phyloP scores from a whole-genome alignment of 1,284 basidiomycete genomes.

The Malassezia psittaci region DNA sequence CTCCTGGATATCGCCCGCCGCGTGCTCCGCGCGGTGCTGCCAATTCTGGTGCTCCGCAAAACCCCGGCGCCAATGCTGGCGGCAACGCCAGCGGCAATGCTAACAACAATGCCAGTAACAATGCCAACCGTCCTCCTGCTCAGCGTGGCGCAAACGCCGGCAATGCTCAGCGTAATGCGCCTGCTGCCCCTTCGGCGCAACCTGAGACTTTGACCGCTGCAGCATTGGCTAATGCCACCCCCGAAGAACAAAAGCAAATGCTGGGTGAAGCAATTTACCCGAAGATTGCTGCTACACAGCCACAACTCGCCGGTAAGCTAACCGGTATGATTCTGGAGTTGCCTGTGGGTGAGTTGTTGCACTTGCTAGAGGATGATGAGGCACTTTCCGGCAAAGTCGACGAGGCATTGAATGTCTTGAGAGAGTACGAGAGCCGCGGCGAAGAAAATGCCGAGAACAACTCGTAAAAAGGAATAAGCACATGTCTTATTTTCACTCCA shows the following conservation, averaged over 20 bases:
- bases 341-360: slow-evolving; percentile 44
- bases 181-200: slow-evolving; percentile 20
- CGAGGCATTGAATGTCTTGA: slow-evolving; percentile 46
- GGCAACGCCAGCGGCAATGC: not conserved
- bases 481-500: not conserved
- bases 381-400: slow-evolving; percentile 44
- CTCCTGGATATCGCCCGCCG: slow-evolving; percentile 41
- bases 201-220: slow-evolving; percentile 40
- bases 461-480: slow-evolving; percentile 1
- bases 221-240: slow-evolving; percentile 45
- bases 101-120: too few relatives aligned
- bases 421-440: slow-evolving; percentile 43
- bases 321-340: slow-evolving; percentile 48
- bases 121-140: slow-evolving; percentile 10
- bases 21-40: slow-evolving; percentile 38
- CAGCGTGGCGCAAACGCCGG: slow-evolving; percentile 23
- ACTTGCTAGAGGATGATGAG: slow-evolving; percentile 45
- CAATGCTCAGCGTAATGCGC: slow-evolving; percentile 20
- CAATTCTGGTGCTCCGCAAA: slow-evolving; percentile 28
- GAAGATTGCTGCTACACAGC: slow-evolving; percentile 41
- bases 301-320: slow-evolving; percentile 46
- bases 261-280: slow-evolving; percentile 48
- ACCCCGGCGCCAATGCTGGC: slow-evolving; percentile 18
- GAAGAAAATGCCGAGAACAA: slow-evolving; percentile 5
- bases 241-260: slow-evolving; percentile 49